A percentile compares a stretch with the other conserved stretches of the same genome.
These are phyloP conservation scores for Jatropha curcas DNA, from an alignment of 345 rosid genomes.

Conservation along the genomic window DNA sequence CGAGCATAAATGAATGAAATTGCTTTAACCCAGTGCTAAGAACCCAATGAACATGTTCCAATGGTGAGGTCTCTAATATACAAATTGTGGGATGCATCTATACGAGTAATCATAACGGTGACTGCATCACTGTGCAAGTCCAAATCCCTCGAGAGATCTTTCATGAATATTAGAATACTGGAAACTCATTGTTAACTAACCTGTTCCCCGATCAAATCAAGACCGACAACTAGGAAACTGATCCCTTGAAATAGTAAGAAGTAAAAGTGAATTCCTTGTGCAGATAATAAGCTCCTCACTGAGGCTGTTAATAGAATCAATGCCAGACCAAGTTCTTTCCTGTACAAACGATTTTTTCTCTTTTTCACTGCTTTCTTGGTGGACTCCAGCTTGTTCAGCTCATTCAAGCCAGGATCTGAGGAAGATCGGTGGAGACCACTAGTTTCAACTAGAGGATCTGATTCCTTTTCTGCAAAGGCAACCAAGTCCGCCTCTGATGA, in stretches of 20 bases:
- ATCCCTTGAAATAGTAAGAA: constrained; percentile 88
- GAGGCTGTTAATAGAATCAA: constrained; percentile 69
- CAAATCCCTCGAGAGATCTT: neutral
- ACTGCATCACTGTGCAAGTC: neutral
- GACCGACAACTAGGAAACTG: constrained; percentile 78
- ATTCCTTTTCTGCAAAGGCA: constrained; percentile 61
- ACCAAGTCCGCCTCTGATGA: constrained; percentile 89
- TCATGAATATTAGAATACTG: neutral
- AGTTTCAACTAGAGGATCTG: constrained; percentile 41
- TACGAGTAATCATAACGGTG: neutral
- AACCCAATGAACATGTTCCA: neutral
- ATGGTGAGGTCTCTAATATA: neutral
- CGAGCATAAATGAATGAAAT: neutral
- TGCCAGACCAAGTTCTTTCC: constrained; percentile 75
- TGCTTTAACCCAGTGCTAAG: constrained; percentile 2
- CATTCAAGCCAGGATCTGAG: constrained; percentile 69
- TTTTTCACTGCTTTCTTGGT: constrained; percentile 43
- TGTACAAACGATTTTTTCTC: constrained; percentile 61
- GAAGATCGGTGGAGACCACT: constrained; percentile 47
- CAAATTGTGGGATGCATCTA: neutral
- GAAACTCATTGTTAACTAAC: constrained; percentile 42
- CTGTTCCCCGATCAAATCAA: constrained; percentile 91
- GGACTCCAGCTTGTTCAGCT: constrained; percentile 55
- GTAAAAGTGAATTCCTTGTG: constrained; percentile 88
- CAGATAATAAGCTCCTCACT: constrained; percentile 73